phyloP scores from a whole-genome alignment of 164 flowering plant species.

The Magnolia sinica region DNA sequence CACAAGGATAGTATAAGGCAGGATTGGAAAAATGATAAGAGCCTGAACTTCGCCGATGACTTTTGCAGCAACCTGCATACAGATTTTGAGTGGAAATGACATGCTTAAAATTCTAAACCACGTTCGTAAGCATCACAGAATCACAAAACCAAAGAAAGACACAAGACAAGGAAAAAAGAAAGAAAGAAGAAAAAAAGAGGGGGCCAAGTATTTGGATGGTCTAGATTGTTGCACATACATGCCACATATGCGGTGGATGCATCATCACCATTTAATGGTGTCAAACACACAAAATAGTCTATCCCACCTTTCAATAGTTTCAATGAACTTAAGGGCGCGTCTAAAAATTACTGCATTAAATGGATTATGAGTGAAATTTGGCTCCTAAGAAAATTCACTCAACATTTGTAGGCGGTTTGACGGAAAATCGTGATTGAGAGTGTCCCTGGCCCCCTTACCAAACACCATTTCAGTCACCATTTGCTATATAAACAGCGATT shows the following conservation, averaged over 20 bases:
- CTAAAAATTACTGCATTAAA: not conserved
- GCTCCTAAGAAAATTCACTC: not conserved
- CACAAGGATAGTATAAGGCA: constrained; percentile 72
- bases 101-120: too few relatives aligned
- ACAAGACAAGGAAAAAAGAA: not conserved
- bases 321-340: not conserved
- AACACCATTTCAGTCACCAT: not conserved
- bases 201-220: too few relatives aligned
- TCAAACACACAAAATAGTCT: not conserved
- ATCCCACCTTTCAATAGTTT: not conserved
- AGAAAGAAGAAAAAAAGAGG: not conserved
- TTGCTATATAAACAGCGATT: too few relatives aligned
- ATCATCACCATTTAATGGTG: not conserved
- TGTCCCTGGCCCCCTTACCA: not conserved
- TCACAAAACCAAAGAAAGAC: not conserved
- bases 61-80: constrained; percentile 90
- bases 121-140: not conserved
- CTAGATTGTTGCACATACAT: not conserved
- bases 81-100: constrained; percentile 8
- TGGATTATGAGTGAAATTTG: not conserved
- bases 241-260: not conserved
- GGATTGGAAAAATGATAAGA: constrained; percentile 77
- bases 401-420: not conserved
- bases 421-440: not conserved
- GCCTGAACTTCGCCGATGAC: constrained; percentile 96